These are phyloP conservation scores for Fusarium decemcellulare DNA, from an alignment of 2,329 filamentous ascomycete species.

Conservation along the genomic window DNA sequence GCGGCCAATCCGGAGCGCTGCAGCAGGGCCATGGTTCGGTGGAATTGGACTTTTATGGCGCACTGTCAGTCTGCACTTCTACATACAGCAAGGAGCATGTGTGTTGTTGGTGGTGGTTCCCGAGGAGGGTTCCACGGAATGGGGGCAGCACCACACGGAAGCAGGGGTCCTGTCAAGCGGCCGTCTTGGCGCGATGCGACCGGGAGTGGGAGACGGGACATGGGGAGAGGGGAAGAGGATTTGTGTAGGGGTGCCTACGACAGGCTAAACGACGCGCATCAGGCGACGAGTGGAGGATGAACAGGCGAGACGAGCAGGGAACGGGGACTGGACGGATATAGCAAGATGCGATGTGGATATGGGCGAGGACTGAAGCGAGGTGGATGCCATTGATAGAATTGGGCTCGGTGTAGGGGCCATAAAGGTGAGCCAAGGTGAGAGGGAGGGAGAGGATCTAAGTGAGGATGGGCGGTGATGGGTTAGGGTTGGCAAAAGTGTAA, in stretches of 20 bases:
- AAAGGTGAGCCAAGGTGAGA: neutral
- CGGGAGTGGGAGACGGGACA: slow-evolving; percentile 13
- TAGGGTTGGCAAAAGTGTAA: neutral
- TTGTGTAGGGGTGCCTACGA: neutral
- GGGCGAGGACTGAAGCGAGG: neutral
- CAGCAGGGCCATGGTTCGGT: slow-evolving; percentile 43
- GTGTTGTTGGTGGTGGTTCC: neutral
- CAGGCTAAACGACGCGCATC: slow-evolving; percentile 6
- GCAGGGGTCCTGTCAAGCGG: slow-evolving; percentile 7
- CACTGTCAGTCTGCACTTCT: slow-evolving; percentile 24
- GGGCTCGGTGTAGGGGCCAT: neutral
- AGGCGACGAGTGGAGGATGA: slow-evolving; percentile 33
- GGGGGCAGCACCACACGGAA: neutral
- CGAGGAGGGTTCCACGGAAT: neutral
- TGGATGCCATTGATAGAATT: neutral
- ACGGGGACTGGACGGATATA: slow-evolving; percentile 11
- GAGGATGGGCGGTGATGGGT: neutral
- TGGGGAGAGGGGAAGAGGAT: neutral
- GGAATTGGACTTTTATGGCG: slow-evolving; percentile 14
- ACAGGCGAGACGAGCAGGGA: slow-evolving; percentile 19
- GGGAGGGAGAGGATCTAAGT: slow-evolving; percentile 2
- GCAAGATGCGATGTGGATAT: slow-evolving; percentile 14
- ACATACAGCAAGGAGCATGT: neutral
- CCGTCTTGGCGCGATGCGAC: slow-evolving; percentile 1
- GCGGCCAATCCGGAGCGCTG: slow-evolving; percentile 44